Evolutionary conservation across 176 grass and related monocot species (phyloP), one percentile per base, ranked within the genome.

Genomic region (Calamus simplicifolius): DNA sequence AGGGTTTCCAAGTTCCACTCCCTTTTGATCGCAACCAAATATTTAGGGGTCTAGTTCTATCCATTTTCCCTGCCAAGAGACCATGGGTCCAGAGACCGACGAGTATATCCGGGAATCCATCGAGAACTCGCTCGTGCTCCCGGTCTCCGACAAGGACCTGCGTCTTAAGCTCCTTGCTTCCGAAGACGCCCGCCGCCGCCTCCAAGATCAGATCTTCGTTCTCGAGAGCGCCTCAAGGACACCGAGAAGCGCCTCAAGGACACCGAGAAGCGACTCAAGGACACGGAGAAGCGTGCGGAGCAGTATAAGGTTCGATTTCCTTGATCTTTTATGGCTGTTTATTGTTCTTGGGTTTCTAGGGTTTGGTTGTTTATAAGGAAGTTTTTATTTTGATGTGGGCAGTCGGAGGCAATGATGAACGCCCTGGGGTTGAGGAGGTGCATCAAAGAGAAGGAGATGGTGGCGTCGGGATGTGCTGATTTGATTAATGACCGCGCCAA

Each of bases 31-130:
- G 8, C 35, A 13, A 2, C 7, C 35, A 12, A 12, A 12, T 43
- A 7, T 43, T 43, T 7, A 43, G 35, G 8, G 35, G 12, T 43
- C 35, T 43, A 43, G 35, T 7, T 43, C 12, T 43, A 43, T 43
- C n/a, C 12, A 43, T 43, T 43, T 13, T 7, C 35, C 12, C 35
- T 43, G 35, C 35, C 35, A 43, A 43, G 35, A 12, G 35, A 43
- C 35, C 35, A 43, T 43, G 35, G 35, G 13, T 43, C n/a, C 25
- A 38, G 70, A 73, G 26, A 38, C 49, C 6, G 43, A 73, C 30
- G 35, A 63, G 38, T 62, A 73, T 49, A 64, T 73, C 60, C 60
- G 61, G 6, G 70, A 64, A 25, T 63, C 70, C 10, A 56, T 73
- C 16, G 70, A 73, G 58, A 56, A 16, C 10, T 73, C 50, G 18